Percentiles rank a stretch among this genome's conserved stretches.
Conservation (phyloP, 2,329 filamentous ascomycete species). For the Epichloe hybrida region DNA sequence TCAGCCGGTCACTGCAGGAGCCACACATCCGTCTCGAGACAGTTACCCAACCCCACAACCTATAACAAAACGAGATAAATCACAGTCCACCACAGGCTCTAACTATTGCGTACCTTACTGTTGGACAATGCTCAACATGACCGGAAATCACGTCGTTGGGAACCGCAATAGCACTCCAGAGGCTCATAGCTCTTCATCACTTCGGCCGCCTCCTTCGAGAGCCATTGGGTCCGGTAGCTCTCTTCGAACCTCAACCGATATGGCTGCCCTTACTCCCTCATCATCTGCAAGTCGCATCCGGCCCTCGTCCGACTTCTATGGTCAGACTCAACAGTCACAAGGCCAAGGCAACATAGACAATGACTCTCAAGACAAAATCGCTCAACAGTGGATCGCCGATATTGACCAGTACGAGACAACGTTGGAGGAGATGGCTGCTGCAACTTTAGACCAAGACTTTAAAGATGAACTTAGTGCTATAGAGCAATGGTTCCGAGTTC, state of each 20-base stretch:
- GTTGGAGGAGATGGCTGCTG: conserved; percentile 95
- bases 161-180: conserved; percentile 98
- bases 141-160: conserved; percentile 54
- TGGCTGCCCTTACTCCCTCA: conserved; percentile 65
- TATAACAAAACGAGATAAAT: background rate
- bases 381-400: conserved; percentile 97
- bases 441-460: conserved; percentile 97
- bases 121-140: conserved; percentile 43
- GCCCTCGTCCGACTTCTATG: conserved; percentile 90
- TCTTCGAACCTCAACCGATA: conserved; percentile 89
- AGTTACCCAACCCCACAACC: conserved; percentile 6
- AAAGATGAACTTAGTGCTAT: conserved; percentile 98
- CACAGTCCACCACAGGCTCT: background rate
- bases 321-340: conserved; percentile 55
- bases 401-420: conserved; percentile 99
- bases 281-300: conserved; percentile 67
- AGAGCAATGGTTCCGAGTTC: conserved; percentile 96
- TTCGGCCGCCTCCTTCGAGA: conserved; percentile 71
- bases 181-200: conserved; percentile 64
- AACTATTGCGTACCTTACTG: background rate
- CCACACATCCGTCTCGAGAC: conserved; percentile 19
- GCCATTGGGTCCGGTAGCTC: conserved; percentile 68
- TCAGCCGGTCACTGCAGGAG: conserved; percentile 77
- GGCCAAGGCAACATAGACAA: conserved; percentile 54
- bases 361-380: conserved; percentile 82